These are phyloP conservation scores for Daldinia sp. DNA, from an alignment of 2,329 filamentous ascomycete species.

Conservation along the genomic window DNA sequence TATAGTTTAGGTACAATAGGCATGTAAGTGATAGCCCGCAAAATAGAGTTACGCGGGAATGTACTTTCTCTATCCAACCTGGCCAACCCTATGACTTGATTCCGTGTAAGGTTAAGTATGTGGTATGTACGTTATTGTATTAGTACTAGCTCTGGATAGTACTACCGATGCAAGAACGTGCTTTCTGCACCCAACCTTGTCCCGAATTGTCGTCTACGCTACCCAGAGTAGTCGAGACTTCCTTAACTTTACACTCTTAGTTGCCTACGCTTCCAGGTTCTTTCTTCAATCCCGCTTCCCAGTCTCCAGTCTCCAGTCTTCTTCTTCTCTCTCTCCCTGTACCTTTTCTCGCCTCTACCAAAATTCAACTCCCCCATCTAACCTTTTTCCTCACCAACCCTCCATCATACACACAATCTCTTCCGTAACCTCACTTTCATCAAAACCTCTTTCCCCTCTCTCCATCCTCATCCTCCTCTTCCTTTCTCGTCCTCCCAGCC, in stretches of 20 bases:
- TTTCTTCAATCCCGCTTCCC: conserved; percentile 45
- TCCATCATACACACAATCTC: conserved; percentile 39
- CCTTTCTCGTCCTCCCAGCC: conserved; percentile 46
- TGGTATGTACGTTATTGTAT: conserved; percentile 20
- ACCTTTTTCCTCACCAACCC: conserved; percentile 24
- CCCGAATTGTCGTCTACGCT: conserved; percentile 37
- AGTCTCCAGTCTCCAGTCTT: conserved; percentile 28
- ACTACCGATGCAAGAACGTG: conserved; percentile 39
- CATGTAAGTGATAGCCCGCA: conserved; percentile 3
- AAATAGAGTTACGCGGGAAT: conserved; percentile 17
- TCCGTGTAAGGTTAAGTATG: not conserved
- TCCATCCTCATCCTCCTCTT: conserved; percentile 34
- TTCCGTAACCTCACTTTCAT: conserved; percentile 45
- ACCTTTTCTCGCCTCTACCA: conserved; percentile 45
- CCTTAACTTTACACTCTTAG: conserved; percentile 25
- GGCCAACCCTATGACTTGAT: not conserved
- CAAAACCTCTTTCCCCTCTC: conserved; percentile 42
- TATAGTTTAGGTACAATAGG: not conserved
- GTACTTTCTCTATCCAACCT: conserved; percentile 1
- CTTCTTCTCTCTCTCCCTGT: conserved; percentile 41
- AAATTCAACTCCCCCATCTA: conserved; percentile 24
- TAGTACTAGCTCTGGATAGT: conserved; percentile 43
- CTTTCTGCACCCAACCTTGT: conserved; percentile 40
- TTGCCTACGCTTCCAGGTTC: conserved; percentile 38
- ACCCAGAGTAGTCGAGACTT: conserved; percentile 22